phyloP scores from a whole-genome alignment of 441 rosid species.

The Cnidoscolus chayamansa region DNA sequence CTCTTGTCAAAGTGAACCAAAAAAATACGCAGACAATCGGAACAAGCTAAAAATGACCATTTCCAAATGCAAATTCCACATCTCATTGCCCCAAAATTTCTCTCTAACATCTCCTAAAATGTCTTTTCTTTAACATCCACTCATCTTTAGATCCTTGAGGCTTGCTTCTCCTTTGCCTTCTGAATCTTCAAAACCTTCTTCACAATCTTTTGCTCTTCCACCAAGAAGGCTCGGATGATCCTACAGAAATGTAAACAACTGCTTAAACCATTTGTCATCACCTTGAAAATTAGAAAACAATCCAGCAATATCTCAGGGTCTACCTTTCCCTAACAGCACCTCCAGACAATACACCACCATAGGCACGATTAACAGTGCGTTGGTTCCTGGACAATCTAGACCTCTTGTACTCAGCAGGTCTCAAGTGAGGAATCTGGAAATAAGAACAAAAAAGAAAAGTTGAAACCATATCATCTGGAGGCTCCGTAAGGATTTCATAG shows the following conservation, averaged over 20 bases:
- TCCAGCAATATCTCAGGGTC: background rate
- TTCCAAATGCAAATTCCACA: slow-evolving; percentile 23
- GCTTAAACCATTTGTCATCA: background rate
- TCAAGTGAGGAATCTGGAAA: slow-evolving; percentile 55
- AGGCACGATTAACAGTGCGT: slow-evolving; percentile 56
- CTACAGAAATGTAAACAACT: slow-evolving; percentile 26
- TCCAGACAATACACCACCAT: slow-evolving; percentile 61
- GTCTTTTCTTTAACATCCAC: background rate
- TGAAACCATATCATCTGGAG: background rate
- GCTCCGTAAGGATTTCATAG: background rate
- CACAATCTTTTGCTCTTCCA: slow-evolving; percentile 89
- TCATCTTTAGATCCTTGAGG: slow-evolving; percentile 44
- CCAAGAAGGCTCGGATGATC: slow-evolving; percentile 82
- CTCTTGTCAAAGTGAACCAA: slow-evolving; percentile 18
- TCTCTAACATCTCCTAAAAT: slow-evolving; percentile 7
- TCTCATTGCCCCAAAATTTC: slow-evolving; percentile 35
- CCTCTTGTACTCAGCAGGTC: slow-evolving; percentile 61
- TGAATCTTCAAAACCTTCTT: slow-evolving; percentile 89
- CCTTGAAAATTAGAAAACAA: background rate
- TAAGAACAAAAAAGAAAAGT: too few relatives aligned
- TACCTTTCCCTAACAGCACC: slow-evolving; percentile 62
- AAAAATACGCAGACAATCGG: slow-evolving; percentile 13
- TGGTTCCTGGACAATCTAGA: slow-evolving; percentile 53
- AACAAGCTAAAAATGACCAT: slow-evolving; percentile 18
- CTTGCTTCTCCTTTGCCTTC: slow-evolving; percentile 71